phyloP scores from a whole-genome alignment of 2,329 filamentous ascomycete genomes.

The Alternaria sp. region DNA sequence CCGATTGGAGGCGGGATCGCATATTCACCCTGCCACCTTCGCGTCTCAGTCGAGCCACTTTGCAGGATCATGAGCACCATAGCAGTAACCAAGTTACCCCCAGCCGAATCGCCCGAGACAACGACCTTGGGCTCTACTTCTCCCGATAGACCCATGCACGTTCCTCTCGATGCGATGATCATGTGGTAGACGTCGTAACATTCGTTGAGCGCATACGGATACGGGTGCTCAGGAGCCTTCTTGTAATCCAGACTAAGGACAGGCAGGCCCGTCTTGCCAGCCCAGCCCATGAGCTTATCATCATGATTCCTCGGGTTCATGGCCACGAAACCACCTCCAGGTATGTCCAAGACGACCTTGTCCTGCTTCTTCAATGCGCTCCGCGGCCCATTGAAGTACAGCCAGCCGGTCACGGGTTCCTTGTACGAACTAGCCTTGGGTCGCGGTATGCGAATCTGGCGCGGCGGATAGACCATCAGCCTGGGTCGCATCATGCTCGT shows the following conservation, averaged over 20 bases:
- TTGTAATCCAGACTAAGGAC: conserved; percentile 91
- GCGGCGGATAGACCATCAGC: conserved; percentile 81
- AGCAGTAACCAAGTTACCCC: conserved; percentile 81
- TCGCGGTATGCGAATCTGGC: conserved; percentile 83
- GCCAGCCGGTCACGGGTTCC: conserved; percentile 84
- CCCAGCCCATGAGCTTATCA: conserved; percentile 93
- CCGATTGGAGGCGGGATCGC: conserved; percentile 80
- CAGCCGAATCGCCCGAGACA: conserved; percentile 81
- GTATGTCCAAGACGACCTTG: conserved; percentile 85
- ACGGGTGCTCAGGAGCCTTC: conserved; percentile 85
- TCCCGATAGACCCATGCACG: conserved; percentile 79
- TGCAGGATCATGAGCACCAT: conserved; percentile 91
- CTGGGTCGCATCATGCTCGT: conserved; percentile 78
- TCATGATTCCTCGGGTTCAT: conserved; percentile 97
- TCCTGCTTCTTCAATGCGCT: conserved; percentile 78
- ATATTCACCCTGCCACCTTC: conserved; percentile 64
- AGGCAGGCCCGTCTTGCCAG: conserved; percentile 85
- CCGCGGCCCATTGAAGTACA: conserved; percentile 92
- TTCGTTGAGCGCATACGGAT: conserved; percentile 85
- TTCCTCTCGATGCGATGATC: conserved; percentile 74
- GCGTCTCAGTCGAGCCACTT: conserved; percentile 66
- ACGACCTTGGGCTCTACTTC: conserved; percentile 72
- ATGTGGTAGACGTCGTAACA: conserved; percentile 86
- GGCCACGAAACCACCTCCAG: conserved; percentile 93
- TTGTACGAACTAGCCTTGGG: conserved; percentile 82